These are phyloP conservation scores for Nannizzia gypsea DNA, from an alignment of 2,329 filamentous ascomycete genomes.

Conservation along the genomic window DNA sequence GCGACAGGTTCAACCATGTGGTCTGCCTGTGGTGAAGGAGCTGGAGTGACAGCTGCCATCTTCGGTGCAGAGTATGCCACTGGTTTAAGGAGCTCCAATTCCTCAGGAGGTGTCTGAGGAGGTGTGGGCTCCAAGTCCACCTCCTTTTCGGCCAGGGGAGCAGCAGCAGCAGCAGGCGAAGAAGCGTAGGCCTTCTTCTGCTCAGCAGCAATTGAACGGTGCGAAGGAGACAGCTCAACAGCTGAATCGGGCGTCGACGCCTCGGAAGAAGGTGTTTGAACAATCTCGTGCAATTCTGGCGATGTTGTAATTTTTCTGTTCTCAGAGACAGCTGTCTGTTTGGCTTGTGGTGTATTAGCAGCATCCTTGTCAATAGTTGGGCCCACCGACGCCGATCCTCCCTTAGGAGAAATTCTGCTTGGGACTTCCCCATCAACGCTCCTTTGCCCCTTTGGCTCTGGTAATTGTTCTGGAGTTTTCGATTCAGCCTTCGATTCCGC, in stretches of 20 bases:
- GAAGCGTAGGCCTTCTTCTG: background rate
- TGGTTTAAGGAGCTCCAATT: background rate
- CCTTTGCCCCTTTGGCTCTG: conserved; percentile 13
- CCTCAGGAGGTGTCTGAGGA: conserved; percentile 2
- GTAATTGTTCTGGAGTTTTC: conserved; percentile 14
- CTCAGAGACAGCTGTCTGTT: background rate
- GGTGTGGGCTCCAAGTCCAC: background rate
- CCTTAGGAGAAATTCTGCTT: background rate
- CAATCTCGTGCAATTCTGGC: background rate
- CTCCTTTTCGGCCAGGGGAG: background rate
- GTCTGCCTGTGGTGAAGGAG: background rate
- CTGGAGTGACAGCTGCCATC: background rate
- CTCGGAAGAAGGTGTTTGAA: background rate
- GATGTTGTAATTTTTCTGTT: background rate
- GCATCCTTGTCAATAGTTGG: conserved; percentile 2
- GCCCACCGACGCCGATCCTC: conserved; percentile 1
- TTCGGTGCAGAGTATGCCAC: background rate
- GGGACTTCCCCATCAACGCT: background rate
- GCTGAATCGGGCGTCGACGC: conserved; percentile 7
- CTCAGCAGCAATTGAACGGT: background rate
- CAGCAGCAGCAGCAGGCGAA: background rate
- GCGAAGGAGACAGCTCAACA: conserved; percentile 5
- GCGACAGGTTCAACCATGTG: background rate
- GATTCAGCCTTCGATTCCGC: conserved; percentile 23
- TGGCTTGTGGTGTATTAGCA: background rate